A percentile compares a stretch with the other conserved stretches of the same genome.
Evolutionary conservation across 108 stramenopile genomes (phyloP).

Genomic region (Cylindrotheca fusiformis): DNA sequence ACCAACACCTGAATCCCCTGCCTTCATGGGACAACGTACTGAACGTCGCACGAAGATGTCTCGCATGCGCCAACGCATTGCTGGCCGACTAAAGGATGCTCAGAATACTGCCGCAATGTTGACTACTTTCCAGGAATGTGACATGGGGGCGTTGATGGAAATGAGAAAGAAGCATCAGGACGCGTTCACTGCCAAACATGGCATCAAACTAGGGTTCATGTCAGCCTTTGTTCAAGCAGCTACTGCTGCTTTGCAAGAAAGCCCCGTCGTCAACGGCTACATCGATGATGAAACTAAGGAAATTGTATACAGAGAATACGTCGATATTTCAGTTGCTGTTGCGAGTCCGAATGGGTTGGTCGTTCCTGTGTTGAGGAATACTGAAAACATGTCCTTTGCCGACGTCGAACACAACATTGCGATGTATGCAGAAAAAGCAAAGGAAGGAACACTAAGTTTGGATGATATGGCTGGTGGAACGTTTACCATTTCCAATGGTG

Average conservation of each 20-base stretch:
- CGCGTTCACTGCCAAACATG: slow-evolving; percentile 94
- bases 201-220: slow-evolving; percentile 99
- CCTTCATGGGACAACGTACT: slow-evolving; percentile 69
- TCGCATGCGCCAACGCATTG: slow-evolving; percentile 98
- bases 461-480: slow-evolving; percentile 99
- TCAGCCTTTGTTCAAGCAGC: slow-evolving; percentile 96
- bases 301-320: slow-evolving; percentile 98
- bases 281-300: slow-evolving; percentile 97
- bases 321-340: slow-evolving; percentile 97
- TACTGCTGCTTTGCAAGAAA: slow-evolving; percentile 91
- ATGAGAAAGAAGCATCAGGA: slow-evolving; percentile 95
- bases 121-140: slow-evolving; percentile 99
- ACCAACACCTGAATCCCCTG: slow-evolving; percentile 46
- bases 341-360: slow-evolving; percentile 96
- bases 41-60: slow-evolving; percentile 99
- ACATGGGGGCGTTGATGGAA: slow-evolving; percentile 97
- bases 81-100: slow-evolving; percentile 95
- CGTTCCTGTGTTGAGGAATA: slow-evolving; percentile 97
- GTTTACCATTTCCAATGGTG: slow-evolving; percentile 99
- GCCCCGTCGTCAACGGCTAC: slow-evolving; percentile 97
- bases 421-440: slow-evolving; percentile 93
- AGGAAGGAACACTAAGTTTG: slow-evolving; percentile 85
- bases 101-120: slow-evolving; percentile 99
- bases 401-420: slow-evolving; percentile 97
- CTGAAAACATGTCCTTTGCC: slow-evolving; percentile 95